Percentiles rank a stretch among this genome's conserved stretches.
Conservation (phyloP, 805 yeast genomes). For the Saccharomycopsis capsularis region DNA sequence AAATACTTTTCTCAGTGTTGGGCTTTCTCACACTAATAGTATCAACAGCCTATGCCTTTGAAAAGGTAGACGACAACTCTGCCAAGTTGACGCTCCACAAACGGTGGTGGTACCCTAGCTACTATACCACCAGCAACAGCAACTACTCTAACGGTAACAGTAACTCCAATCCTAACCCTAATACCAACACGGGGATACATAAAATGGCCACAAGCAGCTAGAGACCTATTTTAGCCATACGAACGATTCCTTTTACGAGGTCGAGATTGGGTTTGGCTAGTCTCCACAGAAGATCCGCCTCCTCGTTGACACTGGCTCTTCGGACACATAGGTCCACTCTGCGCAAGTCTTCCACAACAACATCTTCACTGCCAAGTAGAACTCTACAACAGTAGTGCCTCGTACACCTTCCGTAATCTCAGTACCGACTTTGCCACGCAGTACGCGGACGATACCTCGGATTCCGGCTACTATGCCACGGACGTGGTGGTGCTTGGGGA, state of each 20-base stretch:
- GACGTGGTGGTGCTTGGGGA: conserved; percentile 7
- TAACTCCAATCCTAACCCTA: no score
- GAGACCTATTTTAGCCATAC: conserved; percentile 25
- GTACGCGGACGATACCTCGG: conserved; percentile 5
- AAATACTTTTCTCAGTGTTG: no score
- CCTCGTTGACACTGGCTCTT: conserved; percentile 68
- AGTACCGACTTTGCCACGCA: not conserved
- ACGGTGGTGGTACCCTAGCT: no score
- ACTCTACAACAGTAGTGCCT: not conserved
- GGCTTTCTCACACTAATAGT: no score
- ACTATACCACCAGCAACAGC: no score
- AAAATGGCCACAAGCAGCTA: not conserved
- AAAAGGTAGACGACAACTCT: not conserved
- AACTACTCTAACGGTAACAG: no score
- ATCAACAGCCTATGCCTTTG: not conserved
- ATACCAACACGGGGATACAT: no score
- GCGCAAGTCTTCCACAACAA: conserved; percentile 1
- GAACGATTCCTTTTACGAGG: conserved; percentile 38
- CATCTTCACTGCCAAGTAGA: conserved; percentile 4
- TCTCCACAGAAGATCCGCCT: conserved; percentile 46
- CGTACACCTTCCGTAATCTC: conserved; percentile 5
- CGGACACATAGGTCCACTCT: conserved; percentile 55
- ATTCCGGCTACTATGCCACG: conserved; percentile 8
- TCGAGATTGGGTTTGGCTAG: conserved; percentile 45
- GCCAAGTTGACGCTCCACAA: not conserved